These are phyloP conservation scores for Phytophthora aleatoria DNA, from an alignment of 352 stramenopile genomes.

Conservation along the genomic window DNA sequence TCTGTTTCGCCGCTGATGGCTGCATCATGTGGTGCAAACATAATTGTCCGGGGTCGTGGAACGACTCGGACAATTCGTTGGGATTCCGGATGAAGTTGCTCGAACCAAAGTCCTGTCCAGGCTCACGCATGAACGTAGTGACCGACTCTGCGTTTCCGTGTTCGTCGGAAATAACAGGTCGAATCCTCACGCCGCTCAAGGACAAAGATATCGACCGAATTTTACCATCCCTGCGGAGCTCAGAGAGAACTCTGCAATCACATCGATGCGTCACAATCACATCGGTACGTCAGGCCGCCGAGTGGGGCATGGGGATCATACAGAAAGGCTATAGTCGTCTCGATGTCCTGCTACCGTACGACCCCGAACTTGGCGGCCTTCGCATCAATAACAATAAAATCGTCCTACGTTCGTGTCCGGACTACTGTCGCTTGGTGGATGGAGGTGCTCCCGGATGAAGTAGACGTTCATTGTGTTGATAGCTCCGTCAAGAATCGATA, in stretches of 20 bases:
- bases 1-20: slow-evolving; percentile 14
- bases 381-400: slow-evolving; percentile 8
- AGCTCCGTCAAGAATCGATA: background rate
- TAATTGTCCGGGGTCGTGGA: slow-evolving; percentile 22
- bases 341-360: background rate
- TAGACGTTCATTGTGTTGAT: background rate
- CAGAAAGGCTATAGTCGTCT: slow-evolving; percentile 2
- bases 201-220: background rate
- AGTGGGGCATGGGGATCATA: slow-evolving; percentile 1
- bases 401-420: background rate
- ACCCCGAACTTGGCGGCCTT: background rate
- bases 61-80: slow-evolving; percentile 1
- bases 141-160: slow-evolving; percentile 5
- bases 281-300: background rate
- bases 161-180: background rate
- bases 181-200: slow-evolving; percentile 6
- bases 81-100: slow-evolving; percentile 7
- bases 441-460: slow-evolving; percentile 1
- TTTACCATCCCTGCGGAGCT: background rate
- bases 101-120: background rate
- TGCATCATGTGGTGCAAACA: slow-evolving; percentile 18
- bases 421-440: slow-evolving; percentile 1
- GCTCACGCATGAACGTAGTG: slow-evolving; percentile 1
- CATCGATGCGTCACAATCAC: slow-evolving; percentile 5
- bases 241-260: slow-evolving; percentile 1